Conservation (phyloP, 2,329 filamentous ascomycete species). For the Setomelanomma holmii region DNA sequence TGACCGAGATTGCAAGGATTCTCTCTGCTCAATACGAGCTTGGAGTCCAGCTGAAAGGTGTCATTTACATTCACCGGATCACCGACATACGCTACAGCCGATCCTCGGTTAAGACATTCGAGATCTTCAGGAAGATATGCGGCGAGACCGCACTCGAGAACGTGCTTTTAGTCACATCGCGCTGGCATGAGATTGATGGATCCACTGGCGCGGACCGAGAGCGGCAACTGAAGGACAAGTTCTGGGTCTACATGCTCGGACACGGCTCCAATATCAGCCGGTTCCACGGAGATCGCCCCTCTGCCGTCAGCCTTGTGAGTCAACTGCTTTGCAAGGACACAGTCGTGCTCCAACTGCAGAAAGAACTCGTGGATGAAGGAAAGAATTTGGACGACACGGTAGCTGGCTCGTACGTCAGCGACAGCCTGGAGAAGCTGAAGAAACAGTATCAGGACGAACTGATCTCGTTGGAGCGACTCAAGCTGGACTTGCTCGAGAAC, state of each 20-base stretch:
- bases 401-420: background rate
- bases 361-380: background rate
- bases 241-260: background rate
- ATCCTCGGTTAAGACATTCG: conserved; percentile 11
- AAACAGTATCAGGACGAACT: no score
- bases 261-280: background rate
- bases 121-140: conserved; percentile 27
- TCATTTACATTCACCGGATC: conserved; percentile 47
- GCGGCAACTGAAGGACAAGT: background rate
- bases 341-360: background rate
- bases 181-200: conserved; percentile 18
- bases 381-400: background rate
- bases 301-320: background rate
- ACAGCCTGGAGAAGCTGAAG: no score
- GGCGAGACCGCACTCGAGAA: conserved; percentile 24
- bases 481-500: no score
- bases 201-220: background rate
- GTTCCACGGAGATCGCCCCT: background rate
- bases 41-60: conserved; percentile 34
- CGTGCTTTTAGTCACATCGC: conserved; percentile 28
- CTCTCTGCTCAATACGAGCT: conserved; percentile 33
- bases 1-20: conserved; percentile 33
- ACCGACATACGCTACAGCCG: conserved; percentile 23
- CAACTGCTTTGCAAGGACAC: background rate
- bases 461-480: no score